Conservation (phyloP, 2,329 filamentous ascomycete species). For the Sporothrix euskadiensis region DNA sequence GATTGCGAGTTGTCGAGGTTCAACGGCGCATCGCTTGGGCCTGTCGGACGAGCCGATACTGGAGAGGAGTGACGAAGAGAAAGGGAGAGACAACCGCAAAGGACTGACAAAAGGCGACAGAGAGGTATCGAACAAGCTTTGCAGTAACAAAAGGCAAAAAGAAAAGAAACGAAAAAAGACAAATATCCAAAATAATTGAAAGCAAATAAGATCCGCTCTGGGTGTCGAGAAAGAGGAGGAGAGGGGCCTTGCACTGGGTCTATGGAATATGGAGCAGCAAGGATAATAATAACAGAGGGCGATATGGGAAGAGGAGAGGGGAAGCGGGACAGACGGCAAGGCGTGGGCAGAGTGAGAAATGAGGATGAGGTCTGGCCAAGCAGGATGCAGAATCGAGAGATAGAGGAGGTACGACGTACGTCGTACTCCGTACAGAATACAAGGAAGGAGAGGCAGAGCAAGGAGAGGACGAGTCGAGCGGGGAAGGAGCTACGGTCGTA, state of each 20-base stretch:
- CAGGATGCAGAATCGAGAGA: neutral
- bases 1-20: neutral
- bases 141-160: neutral
- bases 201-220: conserved; percentile 17
- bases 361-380: conserved; percentile 2
- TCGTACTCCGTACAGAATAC: too few species aligned
- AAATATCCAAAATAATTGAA: neutral
- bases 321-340: conserved; percentile 4
- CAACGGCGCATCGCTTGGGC: conserved; percentile 15
- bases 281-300: conserved; percentile 17
- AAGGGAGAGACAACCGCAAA: neutral
- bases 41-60: neutral
- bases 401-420: too few species aligned
- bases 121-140: neutral
- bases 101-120: neutral
- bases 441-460: neutral
- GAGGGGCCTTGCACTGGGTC: neutral
- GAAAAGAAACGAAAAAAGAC: neutral
- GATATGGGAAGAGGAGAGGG: neutral
- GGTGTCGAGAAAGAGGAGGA: neutral
- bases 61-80: neutral
- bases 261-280: conserved; percentile 19
- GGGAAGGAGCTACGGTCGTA: neutral
- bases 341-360: neutral
- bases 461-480: conserved; percentile 11